phyloP scores from a whole-genome alignment of 2,329 filamentous ascomycete species.

The Ophiostoma fasciatum region DNA sequence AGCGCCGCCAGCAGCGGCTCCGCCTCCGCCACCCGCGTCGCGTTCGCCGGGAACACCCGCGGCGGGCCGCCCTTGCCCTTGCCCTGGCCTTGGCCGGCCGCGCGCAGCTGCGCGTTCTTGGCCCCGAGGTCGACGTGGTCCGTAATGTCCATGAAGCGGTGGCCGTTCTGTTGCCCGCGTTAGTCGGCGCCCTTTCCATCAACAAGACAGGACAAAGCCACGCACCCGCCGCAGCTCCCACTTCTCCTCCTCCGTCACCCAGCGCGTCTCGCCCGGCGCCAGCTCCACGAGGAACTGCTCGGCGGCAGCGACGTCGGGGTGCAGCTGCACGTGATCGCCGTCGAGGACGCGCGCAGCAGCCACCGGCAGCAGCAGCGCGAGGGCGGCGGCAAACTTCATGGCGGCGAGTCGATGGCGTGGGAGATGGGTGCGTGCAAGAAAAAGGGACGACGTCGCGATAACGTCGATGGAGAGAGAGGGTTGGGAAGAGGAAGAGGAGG shows the following conservation, averaged over 20 bases:
- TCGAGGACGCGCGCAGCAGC: constrained; percentile 43
- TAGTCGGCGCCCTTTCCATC: no score
- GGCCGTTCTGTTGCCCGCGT: constrained; percentile 46
- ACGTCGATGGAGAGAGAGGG: neutral
- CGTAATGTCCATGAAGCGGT: constrained; percentile 92
- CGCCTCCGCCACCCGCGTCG: constrained; percentile 46
- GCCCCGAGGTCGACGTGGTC: constrained; percentile 51
- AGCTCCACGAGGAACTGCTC: constrained; percentile 69
- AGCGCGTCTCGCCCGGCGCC: constrained; percentile 65
- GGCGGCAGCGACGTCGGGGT: constrained; percentile 21
- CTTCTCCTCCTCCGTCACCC: constrained; percentile 90
- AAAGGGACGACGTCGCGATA: neutral
- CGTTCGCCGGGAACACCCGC: constrained; percentile 28
- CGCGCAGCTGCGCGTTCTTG: constrained; percentile 17
- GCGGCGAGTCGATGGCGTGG: neutral
- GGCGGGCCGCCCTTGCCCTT: constrained; percentile 44
- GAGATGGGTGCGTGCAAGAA: neutral
- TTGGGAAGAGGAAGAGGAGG: neutral
- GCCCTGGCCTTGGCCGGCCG: constrained; percentile 27
- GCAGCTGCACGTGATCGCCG: constrained; percentile 33
- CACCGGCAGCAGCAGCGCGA: constrained; percentile 40
- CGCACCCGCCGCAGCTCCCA: constrained; percentile 75
- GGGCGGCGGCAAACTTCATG: constrained; percentile 38
- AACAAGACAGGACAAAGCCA: neutral
- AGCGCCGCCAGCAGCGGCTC: constrained; percentile 52